Percentiles rank a stretch among this genome's conserved stretches.
phyloP scores from a whole-genome alignment of 2,329 filamentous ascomycete species.

The Verticillium nonalfalfae region DNA sequence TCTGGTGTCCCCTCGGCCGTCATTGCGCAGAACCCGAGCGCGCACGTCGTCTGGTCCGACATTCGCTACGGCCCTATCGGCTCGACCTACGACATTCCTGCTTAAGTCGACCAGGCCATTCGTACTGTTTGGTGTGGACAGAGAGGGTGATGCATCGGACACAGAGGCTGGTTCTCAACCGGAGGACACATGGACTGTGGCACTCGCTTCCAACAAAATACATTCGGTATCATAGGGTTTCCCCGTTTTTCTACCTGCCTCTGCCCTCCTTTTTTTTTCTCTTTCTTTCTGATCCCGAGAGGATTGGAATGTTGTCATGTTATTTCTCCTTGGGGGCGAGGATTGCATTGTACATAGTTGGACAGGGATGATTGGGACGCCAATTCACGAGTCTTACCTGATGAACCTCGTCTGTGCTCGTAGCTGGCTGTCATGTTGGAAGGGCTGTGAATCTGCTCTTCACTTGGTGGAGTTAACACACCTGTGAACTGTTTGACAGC shows the following conservation, averaged over 20 bases:
- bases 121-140: no score
- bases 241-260: neutral
- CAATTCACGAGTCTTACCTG: neutral
- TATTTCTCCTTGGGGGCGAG: neutral
- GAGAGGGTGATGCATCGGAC: no score
- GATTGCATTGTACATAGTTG: conserved; percentile 1
- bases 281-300: neutral
- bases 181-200: neutral
- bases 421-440: no score
- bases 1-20: conserved; percentile 18
- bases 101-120: neutral
- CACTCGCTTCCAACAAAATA: neutral
- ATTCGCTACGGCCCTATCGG: conserved; percentile 39
- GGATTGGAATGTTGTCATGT: neutral
- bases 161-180: no score
- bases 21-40: conserved; percentile 8
- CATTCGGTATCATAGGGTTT: neutral
- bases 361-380: neutral
- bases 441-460: no score
- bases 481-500: no score
- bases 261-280: neutral
- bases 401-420: no score
- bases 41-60: conserved; percentile 39
- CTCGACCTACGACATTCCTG: conserved; percentile 21
- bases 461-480: no score